Base-by-base conservation (phyloP, 345 rosid genomes). In the Gossypium australe region DNA sequence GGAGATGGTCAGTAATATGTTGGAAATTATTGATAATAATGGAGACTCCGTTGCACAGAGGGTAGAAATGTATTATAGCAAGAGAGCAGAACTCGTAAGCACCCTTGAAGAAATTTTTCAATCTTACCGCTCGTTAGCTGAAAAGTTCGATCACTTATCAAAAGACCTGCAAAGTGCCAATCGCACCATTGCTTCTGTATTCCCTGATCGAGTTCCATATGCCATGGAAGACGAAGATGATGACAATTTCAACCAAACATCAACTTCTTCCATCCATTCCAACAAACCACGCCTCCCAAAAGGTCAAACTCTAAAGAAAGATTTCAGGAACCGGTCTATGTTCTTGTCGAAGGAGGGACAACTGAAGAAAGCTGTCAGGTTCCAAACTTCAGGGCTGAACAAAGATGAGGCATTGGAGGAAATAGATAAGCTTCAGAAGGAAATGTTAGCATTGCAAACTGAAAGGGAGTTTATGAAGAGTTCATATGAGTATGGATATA, bases 391-490 rank as follows among this genome's bases (percentile, higher is more conserved):
- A 9, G 92, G 97, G 27, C 78, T 94, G 75, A 84, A 48, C 70
- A 78, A 86, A 72, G 80, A 53, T 2, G 92, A 91, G 77, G 98
- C 97, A 1, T 63, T 83, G 13, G 87, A 79, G 49, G 90, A 89
- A 81, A 89, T 89, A 7, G 90, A 89, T 79, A 85, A 63, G 79
- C 89, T 89, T 64, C 98, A 89, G 82, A 94, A 91, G 57, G 90
- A 81, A 11, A 91, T 94, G 58, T 72, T 94, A 78, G 86, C 80
- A 0, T 66, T 93, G 16, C 99, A 92, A 77, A 93, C 96, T 0
- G 96, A 93, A 51, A 90, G 82, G 80, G 98, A 94, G 87, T 92
- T 90, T 65, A 82, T 87, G 25, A 83, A 87, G 78, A 89, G 85
- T 80, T 81, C 86, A 4, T 86, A 77, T 25, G 93, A 90, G 49